Base-by-base conservation (phyloP, 2,329 filamentous ascomycete genomes). In the Colletotrichum simmondsii region DNA sequence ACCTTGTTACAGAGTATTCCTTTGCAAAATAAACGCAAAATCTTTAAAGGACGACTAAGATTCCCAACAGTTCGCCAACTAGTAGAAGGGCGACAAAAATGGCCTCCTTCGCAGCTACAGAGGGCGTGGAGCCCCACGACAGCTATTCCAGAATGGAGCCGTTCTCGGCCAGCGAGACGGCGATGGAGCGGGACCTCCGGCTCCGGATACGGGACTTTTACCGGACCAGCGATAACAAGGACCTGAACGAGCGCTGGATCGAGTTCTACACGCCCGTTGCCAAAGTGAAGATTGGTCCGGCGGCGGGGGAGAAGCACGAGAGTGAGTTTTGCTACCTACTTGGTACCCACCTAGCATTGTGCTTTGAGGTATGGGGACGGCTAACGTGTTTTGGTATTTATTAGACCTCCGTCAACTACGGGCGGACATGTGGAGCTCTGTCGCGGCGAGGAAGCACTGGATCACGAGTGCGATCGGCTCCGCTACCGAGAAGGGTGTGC, bases 171-270 rank as follows among this genome's bases (percentile, higher is more conserved):
- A 57, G 35, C 56, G 66, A 73, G 66, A 64, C 66, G 71, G 66
- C 71, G n/a, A 73, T 73, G 46, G 60, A 58, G 30, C 71, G 71
- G 66, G 66, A 73, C 67, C 71, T 73, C 49, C 71, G 71, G 66
- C 71, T 73, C 66, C 66, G 71, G 54, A 61, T 74, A 19, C 71
- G 65, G 56, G 64, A 72, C 72, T 74, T 74, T 60, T 74, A 74
- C 42, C 72, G 72, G 24, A 68, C 65, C 19, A 74, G 72, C 60
- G 72, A 74, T 57, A 61, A 72, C 49, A 49, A 56, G 53, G 65
- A 65, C 8, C 26, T 58, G 11, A 60, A 69, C 49, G 69, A 74
- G 24, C 64, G 60, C 28, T 74, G 72, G 72, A 32, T 74, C 14
- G 58, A 64, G 1, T 74, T 65, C 60, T 74, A 69, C 65, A 72